Evolutionary conservation across 208 protist species (phyloP), one percentile per base, ranked within the genome.

Genomic region (Angomonas desouzai): DNA sequence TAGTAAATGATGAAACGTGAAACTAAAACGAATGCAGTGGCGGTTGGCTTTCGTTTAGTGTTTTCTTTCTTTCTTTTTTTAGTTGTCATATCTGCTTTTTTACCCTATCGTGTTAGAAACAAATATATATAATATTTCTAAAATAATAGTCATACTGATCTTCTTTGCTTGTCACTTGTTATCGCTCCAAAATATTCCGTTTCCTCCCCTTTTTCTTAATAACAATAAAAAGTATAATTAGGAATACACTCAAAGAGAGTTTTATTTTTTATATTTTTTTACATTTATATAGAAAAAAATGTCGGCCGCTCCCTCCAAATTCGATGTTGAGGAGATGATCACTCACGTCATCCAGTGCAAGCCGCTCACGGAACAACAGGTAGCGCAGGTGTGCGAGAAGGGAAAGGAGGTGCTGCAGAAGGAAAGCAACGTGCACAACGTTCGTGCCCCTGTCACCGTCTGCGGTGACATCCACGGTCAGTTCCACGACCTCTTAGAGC

Each of bases 401-500:
- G 94, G 74, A 1, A 92, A 93, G 72, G 93, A 98, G 69, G 85
- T 98, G 11, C 69, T 98, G 28, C 76, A 87, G 48, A 85, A 96
- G 72, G 97, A 98, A 67, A 71, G 68, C 48, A 98, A 98, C 74
- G 93, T 98, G 29, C 84, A 97, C 57, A 69, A 58, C 29, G 85
- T 98, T 30, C 75, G 77, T 10, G 77, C 96, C 11, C 96, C 96
- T 6, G 81, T 98, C 28, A 98, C 95, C 7, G 86, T 98, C 23
- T 97, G 95, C 63, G 97, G 97, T 16, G 97, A 98, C 63, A 94
- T 98, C 36, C 97, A 98, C 71, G 96, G 97, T 1, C 96, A 98
- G 77, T 99, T 99, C 55, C 93, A 98, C 80, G 98, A 99, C 69
- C 72, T 99, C 33, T 80, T 98, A n/a, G 95, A 99, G 80, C 77